A percentile compares a stretch with the other conserved stretches of the same genome.
These are phyloP conservation scores for Flaveria trinervia DNA, from an alignment of 129 eudicot species.

Conservation along the genomic window DNA sequence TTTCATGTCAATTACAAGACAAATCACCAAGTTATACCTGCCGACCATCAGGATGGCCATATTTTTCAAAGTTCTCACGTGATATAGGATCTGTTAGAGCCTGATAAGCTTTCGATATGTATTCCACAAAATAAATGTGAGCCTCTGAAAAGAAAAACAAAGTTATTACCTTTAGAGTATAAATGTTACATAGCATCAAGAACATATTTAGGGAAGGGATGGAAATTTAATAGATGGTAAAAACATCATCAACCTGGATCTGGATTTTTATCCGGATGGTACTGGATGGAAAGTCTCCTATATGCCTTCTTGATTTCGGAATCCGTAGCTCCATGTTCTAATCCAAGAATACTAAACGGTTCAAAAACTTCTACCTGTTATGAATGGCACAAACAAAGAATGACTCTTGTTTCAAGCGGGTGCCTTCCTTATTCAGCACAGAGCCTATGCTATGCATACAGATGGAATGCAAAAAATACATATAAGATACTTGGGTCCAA, in stretches of 20 bases:
- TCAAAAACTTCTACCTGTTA: conserved; percentile 76
- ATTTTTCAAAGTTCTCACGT: conserved; percentile 91
- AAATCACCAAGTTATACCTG: conserved; percentile 58
- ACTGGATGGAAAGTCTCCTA: conserved; percentile 83
- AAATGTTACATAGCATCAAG: not conserved
- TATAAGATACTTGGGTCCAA: not conserved
- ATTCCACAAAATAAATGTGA: conserved; percentile 83
- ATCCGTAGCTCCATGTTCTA: conserved; percentile 91
- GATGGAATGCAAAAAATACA: not conserved
- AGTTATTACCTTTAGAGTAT: conserved; percentile 20
- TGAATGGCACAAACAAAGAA: conserved; percentile 18
- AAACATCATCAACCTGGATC: conserved; percentile 79
- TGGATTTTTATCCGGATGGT: conserved; percentile 98
- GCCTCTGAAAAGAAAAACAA: conserved; percentile 58
- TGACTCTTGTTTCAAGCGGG: conserved; percentile 7
- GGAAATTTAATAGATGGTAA: conserved; percentile 1
- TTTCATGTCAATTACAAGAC: not conserved
- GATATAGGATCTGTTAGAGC: conserved; percentile 91
- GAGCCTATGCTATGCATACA: not conserved
- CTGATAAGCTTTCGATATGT: conserved; percentile 90
- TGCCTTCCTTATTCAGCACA: conserved; percentile 7
- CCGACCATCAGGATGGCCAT: conserved; percentile 99
- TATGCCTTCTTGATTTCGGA: conserved; percentile 86
- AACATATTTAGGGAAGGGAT: conserved; percentile 1
- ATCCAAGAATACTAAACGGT: conserved; percentile 90